A percentile compares a stretch with the other conserved stretches of the same genome.
Conservation (phyloP, 1,284 basidiomycete species). For the Takashimella koratensis region DNA sequence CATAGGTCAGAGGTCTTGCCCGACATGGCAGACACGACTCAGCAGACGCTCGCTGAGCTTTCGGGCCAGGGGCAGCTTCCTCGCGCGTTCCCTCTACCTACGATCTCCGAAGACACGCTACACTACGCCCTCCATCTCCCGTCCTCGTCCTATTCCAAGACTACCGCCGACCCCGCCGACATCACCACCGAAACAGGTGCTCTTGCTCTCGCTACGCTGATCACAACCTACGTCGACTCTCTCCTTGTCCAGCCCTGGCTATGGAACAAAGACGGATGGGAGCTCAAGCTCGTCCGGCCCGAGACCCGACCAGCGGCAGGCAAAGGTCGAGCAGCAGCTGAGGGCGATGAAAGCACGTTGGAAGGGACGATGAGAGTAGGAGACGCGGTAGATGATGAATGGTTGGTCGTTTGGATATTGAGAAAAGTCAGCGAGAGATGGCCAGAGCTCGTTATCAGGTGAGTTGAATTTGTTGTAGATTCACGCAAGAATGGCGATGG, state of each 20-base stretch:
- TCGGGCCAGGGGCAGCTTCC: neutral
- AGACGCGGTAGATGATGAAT: conserved; percentile 93
- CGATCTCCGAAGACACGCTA: conserved; percentile 78
- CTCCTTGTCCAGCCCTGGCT: conserved; percentile 62
- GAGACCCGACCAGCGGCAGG: neutral
- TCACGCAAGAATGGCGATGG: no score
- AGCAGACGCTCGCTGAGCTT: no score
- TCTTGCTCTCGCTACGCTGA: conserved; percentile 66
- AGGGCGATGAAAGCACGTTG: conserved; percentile 40
- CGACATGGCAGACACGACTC: no score
- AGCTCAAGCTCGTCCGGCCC: conserved; percentile 64
- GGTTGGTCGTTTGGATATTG: conserved; percentile 86
- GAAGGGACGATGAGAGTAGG: conserved; percentile 81
- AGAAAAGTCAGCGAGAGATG: conserved; percentile 68
- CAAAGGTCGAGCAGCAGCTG: neutral
- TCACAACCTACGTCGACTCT: conserved; percentile 59
- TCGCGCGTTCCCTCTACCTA: conserved; percentile 41
- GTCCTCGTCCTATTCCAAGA: conserved; percentile 39
- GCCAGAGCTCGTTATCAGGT: conserved; percentile 65
- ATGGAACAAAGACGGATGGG: conserved; percentile 85
- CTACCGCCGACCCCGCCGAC: neutral
- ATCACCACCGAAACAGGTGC: conserved; percentile 59
- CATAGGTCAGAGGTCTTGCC: no score
- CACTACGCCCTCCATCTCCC: conserved; percentile 69
- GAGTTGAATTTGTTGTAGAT: no score